A percentile compares a stretch with the other conserved stretches of the same genome.
Conservation (phyloP, 176 grass and related monocot species). For the Melocanna baccifera region DNA sequence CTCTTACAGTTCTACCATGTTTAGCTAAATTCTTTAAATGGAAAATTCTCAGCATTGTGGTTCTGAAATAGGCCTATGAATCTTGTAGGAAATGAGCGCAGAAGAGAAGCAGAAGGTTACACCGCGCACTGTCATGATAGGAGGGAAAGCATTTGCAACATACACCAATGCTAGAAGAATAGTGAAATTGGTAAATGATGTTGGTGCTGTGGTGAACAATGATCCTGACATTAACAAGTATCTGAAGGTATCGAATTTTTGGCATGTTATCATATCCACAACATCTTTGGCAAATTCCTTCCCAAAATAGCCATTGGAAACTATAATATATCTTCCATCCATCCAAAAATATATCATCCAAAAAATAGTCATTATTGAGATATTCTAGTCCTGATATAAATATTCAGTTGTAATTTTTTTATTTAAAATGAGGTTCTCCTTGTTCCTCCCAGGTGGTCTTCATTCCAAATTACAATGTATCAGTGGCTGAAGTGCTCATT, state of each 20-base stretch:
- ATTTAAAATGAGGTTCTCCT: background rate
- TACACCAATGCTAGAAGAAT: constrained; percentile 86
- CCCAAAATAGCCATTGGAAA: background rate
- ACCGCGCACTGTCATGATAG: constrained; percentile 64
- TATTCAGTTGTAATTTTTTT: background rate
- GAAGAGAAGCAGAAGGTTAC: constrained; percentile 61
- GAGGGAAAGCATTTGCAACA: constrained; percentile 83
- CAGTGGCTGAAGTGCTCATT: constrained; percentile 95
- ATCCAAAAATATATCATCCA: background rate
- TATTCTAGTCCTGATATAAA: constrained; percentile 1
- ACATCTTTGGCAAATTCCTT: constrained; percentile 7
- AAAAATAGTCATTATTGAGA: background rate
- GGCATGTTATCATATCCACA: background rate
- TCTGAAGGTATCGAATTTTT: constrained; percentile 57
- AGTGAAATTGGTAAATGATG: constrained; percentile 77
- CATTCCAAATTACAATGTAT: constrained; percentile 98
- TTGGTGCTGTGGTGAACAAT: constrained; percentile 69
- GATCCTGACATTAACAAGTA: constrained; percentile 70
- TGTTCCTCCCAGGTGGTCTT: constrained; percentile 69
- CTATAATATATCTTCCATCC: background rate
- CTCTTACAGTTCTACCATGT: constrained; percentile 1
- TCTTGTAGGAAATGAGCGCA: constrained; percentile 56
- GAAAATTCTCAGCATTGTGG: background rate
- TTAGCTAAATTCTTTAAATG: constrained; percentile 5
- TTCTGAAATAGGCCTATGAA: constrained; percentile 29